phyloP scores from a whole-genome alignment of 805 yeast genomes.

The Lachancea waltii region DNA sequence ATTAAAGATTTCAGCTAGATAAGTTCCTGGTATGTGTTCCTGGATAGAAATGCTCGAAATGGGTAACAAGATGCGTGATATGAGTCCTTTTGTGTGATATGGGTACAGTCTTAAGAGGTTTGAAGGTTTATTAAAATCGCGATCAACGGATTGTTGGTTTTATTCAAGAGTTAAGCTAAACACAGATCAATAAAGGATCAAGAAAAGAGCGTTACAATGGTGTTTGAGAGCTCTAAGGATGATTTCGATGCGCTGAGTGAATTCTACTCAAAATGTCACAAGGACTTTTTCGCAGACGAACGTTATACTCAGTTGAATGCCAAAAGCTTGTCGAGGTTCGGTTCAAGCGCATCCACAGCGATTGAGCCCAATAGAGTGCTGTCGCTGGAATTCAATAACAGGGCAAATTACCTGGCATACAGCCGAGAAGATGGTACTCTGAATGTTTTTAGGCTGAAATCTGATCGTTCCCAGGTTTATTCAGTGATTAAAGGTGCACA shows the following conservation, averaged over 20 bases:
- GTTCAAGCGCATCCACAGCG: constrained; percentile 6
- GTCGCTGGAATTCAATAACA: constrained; percentile 24
- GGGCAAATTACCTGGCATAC: constrained; percentile 25
- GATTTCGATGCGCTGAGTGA: background rate
- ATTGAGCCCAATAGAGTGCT: constrained; percentile 18
- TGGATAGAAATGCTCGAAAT: too few species aligned
- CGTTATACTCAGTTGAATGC: constrained; percentile 16
- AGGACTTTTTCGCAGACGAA: constrained; percentile 21
- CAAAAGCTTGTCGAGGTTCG: constrained; percentile 21
- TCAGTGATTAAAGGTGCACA: constrained; percentile 15
- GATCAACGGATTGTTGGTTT: too few species aligned
- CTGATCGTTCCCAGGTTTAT: constrained; percentile 6
- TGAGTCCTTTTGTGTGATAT: too few species aligned
- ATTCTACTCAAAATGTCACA: constrained; percentile 1
- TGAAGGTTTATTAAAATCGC: too few species aligned
- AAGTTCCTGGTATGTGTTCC: too few species aligned
- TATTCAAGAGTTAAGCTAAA: too few species aligned
- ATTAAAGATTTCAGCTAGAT: too few species aligned
- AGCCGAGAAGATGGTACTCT: constrained; percentile 30
- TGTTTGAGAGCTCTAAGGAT: background rate
- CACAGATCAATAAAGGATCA: background rate
- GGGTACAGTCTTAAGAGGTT: too few species aligned
- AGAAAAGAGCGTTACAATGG: background rate
- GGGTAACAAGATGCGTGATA: too few species aligned
- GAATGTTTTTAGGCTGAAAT: too few species aligned